phyloP scores from a whole-genome alignment of 2,329 filamentous ascomycete species.

The Nothophoma quercina region DNA sequence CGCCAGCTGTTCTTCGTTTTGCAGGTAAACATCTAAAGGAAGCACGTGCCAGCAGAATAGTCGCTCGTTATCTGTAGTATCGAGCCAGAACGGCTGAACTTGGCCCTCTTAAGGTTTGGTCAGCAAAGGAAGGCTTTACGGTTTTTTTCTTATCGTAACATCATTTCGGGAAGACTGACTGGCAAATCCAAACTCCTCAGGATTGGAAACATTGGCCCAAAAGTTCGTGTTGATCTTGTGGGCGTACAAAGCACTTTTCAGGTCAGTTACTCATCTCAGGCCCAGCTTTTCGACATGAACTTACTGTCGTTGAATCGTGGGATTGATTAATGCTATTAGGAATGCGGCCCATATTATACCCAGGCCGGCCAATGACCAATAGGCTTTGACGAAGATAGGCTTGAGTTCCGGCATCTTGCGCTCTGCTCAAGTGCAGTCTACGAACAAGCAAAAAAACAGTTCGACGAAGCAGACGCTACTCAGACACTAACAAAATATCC shows the following conservation, averaged over 20 bases:
- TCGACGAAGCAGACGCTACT: background rate
- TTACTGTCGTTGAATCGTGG: constrained; percentile 82
- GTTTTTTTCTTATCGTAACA: no score
- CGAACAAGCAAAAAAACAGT: background rate
- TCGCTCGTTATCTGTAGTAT: constrained; percentile 75
- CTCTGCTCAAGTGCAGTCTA: background rate
- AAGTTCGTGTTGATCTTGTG: constrained; percentile 77
- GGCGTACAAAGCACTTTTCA: constrained; percentile 76
- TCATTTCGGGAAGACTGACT: constrained; percentile 64
- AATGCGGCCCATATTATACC: constrained; percentile 72
- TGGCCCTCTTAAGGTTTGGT: constrained; percentile 70
- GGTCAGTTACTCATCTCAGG: background rate
- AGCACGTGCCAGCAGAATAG: constrained; percentile 93
- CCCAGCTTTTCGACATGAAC: no score
- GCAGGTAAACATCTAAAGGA: constrained; percentile 76
- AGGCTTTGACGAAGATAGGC: constrained; percentile 45
- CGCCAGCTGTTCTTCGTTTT: constrained; percentile 70
- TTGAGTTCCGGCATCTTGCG: constrained; percentile 36
- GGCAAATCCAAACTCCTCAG: constrained; percentile 86
- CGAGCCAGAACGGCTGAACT: constrained; percentile 82
- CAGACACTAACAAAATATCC: background rate
- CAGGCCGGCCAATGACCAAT: constrained; percentile 55
- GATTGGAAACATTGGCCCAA: constrained; percentile 76
- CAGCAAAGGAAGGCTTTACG: no score
- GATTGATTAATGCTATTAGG: constrained; percentile 70